Base-by-base conservation (phyloP, 768 basidiomycete species). In the Mrakia blollopis region DNA sequence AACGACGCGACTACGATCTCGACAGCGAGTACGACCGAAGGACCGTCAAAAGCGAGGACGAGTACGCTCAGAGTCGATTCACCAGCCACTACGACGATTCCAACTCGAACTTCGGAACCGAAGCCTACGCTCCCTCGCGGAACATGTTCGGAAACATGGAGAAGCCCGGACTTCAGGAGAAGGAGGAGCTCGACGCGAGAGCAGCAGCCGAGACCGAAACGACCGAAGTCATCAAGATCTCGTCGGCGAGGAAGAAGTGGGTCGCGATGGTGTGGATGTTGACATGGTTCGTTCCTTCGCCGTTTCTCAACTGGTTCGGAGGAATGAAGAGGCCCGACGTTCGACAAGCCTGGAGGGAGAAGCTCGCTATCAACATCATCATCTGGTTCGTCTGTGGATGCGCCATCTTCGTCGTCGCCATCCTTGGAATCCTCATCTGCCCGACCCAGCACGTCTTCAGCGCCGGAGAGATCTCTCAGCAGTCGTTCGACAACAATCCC, bases 271-370 rank as follows among this genome's bases (percentile, higher is more conserved):
- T 91, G 80, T 93, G 93, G 91, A 82, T 92, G 23, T 85, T 98
- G 72, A 99, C 97, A 0, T 99, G 88, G 86, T 98, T 93, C 93
- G 84, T 94, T 8, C 97, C 96, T 0, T 89, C 87, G 18, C 87
- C 87, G 3, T 83, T 90, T 71, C 85, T 99, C 61, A 86, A 84
- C 14, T 89, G 88, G 82, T 79, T 92, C 73, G 94, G 96, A 0
- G 87, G 92, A 39, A 97, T 98, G 94, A 97, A 98, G 85, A 91
- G 96, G 10, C 83, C 91, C 79, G 97, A 99, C 81, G 87, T 99
- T 32, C 89, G 91, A 35, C 94, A 98, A 83, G 97, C 97, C 1
- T 99, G 97, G 97, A 86, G 96, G 77, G 97, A 98, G 85, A 98
- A 99, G 84, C 86, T 98, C 1, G 92, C 93, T 4, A 88, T 98